Base-by-base conservation (phyloP, 176 grass and related monocot genomes). In the Avena eriantha region DNA sequence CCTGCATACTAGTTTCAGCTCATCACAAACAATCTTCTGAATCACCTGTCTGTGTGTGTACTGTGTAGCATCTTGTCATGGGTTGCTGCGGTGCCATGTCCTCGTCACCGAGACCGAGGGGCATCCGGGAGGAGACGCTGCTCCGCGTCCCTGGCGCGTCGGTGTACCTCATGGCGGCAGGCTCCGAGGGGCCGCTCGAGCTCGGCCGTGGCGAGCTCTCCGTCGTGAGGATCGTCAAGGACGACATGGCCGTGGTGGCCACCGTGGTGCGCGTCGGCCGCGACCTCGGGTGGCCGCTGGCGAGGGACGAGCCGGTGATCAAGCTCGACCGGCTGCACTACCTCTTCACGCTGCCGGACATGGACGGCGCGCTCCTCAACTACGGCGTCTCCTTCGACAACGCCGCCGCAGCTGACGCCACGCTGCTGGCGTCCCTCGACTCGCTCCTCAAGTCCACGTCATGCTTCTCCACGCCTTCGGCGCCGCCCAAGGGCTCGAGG, bases 281-380 rank as follows among this genome's bases (percentile, higher is more conserved):
- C 10, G 92, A 91, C 78, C 90, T 98, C 23, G 88, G 92, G 2
- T 98, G 96, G 96, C 96, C 96, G 19, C 57, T 98, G 46, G 89
- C 96, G 46, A 95, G 85, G 82, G 96, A 98, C 81, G 93, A 98
- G 84, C 96, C 96, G 5, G 92, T 98, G 43, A 85, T 98, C 67
- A 94, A 78, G 86, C 79, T 98, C 67, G 96, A 96, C 87, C 74
- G 53, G 14, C 65, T 91, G 58, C 92, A 96, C 87, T 98, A 96
- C 82, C 89, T 98, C 82, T 96, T 96, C 86, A 98, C 96, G 33
- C 87, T 98, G 24, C 86, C 91, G 3, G 94, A 89, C 81, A 84
- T 73, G 85, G 88, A 89, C 19, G 96, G 90, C 49, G 66, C 76
- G 13, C 92, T 98, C 54, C 88, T 98, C 86, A 98, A 98, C 86